Conservation (phyloP, 176 grass and related monocot species). For the Rhipidocladum racemiflorum region DNA sequence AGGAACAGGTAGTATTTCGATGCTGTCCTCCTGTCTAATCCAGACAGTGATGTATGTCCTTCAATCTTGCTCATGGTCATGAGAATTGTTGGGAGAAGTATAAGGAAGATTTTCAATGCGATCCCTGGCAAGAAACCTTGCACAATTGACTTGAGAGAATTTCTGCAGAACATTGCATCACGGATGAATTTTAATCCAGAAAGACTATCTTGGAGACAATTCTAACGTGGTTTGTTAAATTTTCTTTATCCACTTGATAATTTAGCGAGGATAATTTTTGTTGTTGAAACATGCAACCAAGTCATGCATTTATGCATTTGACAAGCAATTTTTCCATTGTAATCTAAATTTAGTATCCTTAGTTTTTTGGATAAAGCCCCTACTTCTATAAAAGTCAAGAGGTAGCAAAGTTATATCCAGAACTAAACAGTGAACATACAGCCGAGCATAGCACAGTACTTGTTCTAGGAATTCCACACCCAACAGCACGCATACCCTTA, state of each 20-base stretch:
- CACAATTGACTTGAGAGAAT: constrained; percentile 67
- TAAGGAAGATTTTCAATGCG: constrained; percentile 75
- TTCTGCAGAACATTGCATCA: constrained; percentile 57
- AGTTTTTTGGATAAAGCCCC: too few relatives aligned
- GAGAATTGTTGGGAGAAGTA: constrained; percentile 83
- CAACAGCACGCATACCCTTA: too few relatives aligned
- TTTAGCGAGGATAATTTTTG: too few relatives aligned
- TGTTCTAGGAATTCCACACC: too few relatives aligned
- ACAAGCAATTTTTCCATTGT: too few relatives aligned
- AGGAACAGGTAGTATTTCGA: constrained; percentile 82
- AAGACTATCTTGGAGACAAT: constrained; percentile 6
- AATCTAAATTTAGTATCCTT: too few relatives aligned
- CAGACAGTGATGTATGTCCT: constrained; percentile 67
- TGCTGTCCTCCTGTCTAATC: constrained; percentile 80
- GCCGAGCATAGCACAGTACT: too few relatives aligned
- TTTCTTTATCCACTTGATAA: neutral
- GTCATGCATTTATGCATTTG: too few relatives aligned
- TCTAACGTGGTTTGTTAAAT: neutral
- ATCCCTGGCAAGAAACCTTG: constrained; percentile 98
- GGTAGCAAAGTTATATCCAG: too few relatives aligned
- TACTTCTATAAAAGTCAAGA: too few relatives aligned
- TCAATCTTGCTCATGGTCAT: constrained; percentile 97
- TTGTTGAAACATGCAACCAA: too few relatives aligned
- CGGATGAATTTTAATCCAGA: constrained; percentile 9
- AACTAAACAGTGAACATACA: too few relatives aligned